phyloP scores from a whole-genome alignment of 306 rosid genomes.

The Vigna angularis region DNA sequence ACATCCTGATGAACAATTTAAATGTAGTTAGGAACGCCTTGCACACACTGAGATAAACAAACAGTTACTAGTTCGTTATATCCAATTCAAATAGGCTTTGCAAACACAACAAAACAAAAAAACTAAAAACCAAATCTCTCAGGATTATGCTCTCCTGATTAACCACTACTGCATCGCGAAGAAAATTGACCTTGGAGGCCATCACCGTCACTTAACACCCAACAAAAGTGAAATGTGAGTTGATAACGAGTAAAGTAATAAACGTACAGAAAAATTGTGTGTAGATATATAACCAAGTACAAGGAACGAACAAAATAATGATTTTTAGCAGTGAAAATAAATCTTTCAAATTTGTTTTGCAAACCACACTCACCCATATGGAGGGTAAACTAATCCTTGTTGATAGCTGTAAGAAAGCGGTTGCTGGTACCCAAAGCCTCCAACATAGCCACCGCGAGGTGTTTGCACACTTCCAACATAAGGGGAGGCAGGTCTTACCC shows the following conservation, averaged over 20 bases:
- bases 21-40: constrained; percentile 46
- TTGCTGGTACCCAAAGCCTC: constrained; percentile 85
- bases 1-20: constrained; percentile 51
- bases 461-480: constrained; percentile 70
- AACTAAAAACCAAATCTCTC: constrained; percentile 36
- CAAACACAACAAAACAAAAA: constrained; percentile 22
- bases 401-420: constrained; percentile 81
- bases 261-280: not conserved
- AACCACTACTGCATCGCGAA: constrained; percentile 42
- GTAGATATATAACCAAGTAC: constrained; percentile 17
- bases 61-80: constrained; percentile 29
- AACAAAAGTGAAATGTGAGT: constrained; percentile 9
- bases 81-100: constrained; percentile 37
- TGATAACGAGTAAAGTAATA: constrained; percentile 24
- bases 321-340: not conserved
- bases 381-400: constrained; percentile 85
- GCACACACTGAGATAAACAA: constrained; percentile 31
- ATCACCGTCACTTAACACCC: constrained; percentile 33
- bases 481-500: constrained; percentile 69
- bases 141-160: constrained; percentile 16
- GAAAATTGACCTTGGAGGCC: constrained; percentile 37
- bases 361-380: constrained; percentile 74
- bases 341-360: constrained; percentile 23
- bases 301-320: not conserved
- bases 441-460: constrained; percentile 69